A percentile compares a stretch with the other conserved stretches of the same genome.
phyloP scores from a whole-genome alignment of 1,139 yeast genomes.

The Sugiyamaella grinbergsii region DNA sequence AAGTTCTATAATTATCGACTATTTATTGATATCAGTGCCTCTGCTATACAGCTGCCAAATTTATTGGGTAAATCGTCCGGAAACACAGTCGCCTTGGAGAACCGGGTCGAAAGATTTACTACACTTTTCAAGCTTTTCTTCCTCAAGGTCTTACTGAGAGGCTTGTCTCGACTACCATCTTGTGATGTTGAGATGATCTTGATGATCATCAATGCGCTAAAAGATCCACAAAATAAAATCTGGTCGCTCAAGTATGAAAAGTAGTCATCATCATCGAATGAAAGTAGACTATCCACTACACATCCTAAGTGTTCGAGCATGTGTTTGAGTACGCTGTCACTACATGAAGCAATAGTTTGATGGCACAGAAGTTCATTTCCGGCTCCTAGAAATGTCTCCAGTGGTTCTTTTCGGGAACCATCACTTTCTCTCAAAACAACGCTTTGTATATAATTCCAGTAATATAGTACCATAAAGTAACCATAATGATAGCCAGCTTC shows the following conservation, averaged over 20 bases:
- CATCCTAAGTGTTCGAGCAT: conserved; percentile 46
- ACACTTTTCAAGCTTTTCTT: conserved; percentile 21
- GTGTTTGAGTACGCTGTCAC: conserved; percentile 28
- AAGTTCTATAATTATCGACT: conserved; percentile 17
- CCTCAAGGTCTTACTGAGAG: conserved; percentile 18
- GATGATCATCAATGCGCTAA: conserved; percentile 52
- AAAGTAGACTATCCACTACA: conserved; percentile 48
- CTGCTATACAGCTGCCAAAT: conserved; percentile 32
- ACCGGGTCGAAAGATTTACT: conserved; percentile 28
- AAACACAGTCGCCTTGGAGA: conserved; percentile 29
- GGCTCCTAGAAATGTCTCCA: conserved; percentile 14
- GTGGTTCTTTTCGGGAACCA: conserved; percentile 9
- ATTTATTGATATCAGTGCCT: conserved; percentile 12
- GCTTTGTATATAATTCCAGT: conserved; percentile 36
- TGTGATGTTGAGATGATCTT: conserved; percentile 34
- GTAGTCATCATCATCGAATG: conserved; percentile 59
- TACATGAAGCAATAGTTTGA: conserved; percentile 28
- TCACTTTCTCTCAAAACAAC: conserved; percentile 2
- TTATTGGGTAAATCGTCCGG: conserved; percentile 32
- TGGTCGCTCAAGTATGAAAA: conserved; percentile 73
- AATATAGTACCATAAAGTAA: conserved; percentile 53
- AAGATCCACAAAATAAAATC: conserved; percentile 60
- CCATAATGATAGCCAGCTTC: conserved; percentile 73
- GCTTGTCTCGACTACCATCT: conserved; percentile 21
- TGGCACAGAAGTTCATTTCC: conserved; percentile 14